Base-by-base conservation (phyloP, 1,284 basidiomycete genomes). In the Papiliotrema flavescens region DNA sequence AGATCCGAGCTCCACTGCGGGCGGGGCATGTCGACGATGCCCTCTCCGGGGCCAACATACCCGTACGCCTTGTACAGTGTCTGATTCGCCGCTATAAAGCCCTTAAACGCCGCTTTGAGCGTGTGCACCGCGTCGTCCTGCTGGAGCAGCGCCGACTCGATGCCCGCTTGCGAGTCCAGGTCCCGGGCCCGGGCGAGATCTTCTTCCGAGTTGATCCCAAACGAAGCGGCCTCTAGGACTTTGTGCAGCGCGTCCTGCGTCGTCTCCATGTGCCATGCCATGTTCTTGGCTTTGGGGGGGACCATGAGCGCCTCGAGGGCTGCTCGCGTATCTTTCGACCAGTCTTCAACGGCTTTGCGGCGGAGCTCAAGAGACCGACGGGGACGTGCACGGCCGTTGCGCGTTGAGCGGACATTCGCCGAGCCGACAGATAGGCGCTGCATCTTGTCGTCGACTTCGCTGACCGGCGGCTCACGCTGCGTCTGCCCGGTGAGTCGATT, bases 401-500 rank as follows among this genome's bases (percentile, higher is more conserved):
- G 28, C 39, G 34, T 39, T 14, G 40, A 35, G 0, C 41, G 24
- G 37, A 40, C 32, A 23, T 20, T 23, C 3, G 41, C 22, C 15
- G 49, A 32, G 47, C 50, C 42, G 2, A 59, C 42, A 44, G 53
- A 55, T 11, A 57, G 24, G 22, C 60, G 24, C 17, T 52, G 51
- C 47, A 56, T 28, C 6, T 41, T 43, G 19, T 53, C 39, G 11
- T 53, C 56, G 1, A 57, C 37, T 22, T 60, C 56, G 6, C 39
- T 46, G 1, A 46, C 15, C 2, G 67, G 71, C 7, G 60, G 58
- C 24, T 71, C 64, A 50, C 86, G 85, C 35, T 83, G 76, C 1
- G 82, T 84, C 56, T 84, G 79, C 22, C 87, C 86, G 52, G 86
- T 87, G 17, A 81, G 67, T 61, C 82, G 84, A 78, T 94, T 92